Conservation (phyloP, 2,329 filamentous ascomycete species). For the Botrytis aclada region DNA sequence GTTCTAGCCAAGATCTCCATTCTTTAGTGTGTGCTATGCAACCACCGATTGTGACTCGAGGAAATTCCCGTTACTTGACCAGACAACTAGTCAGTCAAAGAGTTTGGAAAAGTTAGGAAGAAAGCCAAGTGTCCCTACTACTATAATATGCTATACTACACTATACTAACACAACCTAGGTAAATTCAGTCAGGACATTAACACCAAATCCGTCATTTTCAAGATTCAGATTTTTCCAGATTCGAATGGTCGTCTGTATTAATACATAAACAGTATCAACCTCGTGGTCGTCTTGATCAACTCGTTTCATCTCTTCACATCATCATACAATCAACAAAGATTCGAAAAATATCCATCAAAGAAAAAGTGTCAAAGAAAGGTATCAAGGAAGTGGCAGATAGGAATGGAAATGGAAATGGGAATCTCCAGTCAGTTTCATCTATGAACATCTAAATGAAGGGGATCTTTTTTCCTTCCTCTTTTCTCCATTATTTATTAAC, state of each 20-base stretch:
- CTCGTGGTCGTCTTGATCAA: neutral
- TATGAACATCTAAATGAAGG: neutral
- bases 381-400: neutral
- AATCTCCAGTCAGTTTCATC: neutral
- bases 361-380: neutral
- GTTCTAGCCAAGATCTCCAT: neutral
- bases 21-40: neutral
- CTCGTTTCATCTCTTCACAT: neutral
- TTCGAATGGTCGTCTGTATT: neutral
- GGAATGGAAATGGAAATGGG: neutral
- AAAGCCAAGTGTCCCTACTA: neutral
- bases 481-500: neutral
- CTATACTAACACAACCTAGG: neutral
- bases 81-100: neutral
- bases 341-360: neutral
- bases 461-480: neutral
- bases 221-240: neutral
- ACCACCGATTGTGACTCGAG: neutral
- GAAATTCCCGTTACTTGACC: neutral
- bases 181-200: neutral
- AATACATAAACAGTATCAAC: neutral
- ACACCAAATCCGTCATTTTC: neutral
- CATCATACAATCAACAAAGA: conserved; percentile 3
- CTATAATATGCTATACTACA: neutral
- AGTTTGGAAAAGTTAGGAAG: neutral